Base-by-base conservation (phyloP, 352 stramenopile genomes). In the Albugo laibachii region DNA sequence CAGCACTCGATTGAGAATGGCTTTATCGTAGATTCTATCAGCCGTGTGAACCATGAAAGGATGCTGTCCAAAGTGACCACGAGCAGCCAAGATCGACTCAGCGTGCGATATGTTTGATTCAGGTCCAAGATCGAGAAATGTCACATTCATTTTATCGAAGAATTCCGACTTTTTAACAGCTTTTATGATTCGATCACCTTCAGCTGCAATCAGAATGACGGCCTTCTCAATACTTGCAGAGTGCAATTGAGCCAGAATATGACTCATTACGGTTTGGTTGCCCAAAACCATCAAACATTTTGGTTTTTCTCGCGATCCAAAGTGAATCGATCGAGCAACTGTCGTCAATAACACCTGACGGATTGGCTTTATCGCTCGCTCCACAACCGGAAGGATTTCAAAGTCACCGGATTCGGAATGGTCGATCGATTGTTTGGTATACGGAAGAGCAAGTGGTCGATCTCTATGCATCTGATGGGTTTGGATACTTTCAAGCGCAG, bases 211-310 rank as follows among this genome's bases (percentile, higher is more conserved):
- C 6, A 70, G 76, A 56, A 88, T 74, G 41, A 85, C 76, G n/a
- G 85, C 69, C 21, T 74, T 69, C 49, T 81, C 72, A 10, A 86
- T 64, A 36, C 72, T 69, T 0, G 77, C 71, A 24, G 75, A 69
- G 43, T 80, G 82, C 0, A 86, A 60, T 47, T 89, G 76, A 27
- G 73, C 80, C 16, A 86, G 53, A 50, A 83, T 83, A 48, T 89
- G 74, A 19, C 62, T 66, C 41, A 89, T 80, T 45, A 89, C 75
- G 13, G 71, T 75, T 50, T 84, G 71, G 14, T 66, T 62, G 6
- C 69, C 71, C 13, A 89, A 52, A 37, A 67, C 65, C 61, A 86
- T 82, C 19, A 86, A 63, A 41, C 70, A 82, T 51, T 86, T 86
- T 42, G 73, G 73, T 24, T 24, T 43, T 44, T 66, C 58, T 15